Base-by-base conservation (phyloP, 2,329 filamentous ascomycete species). In the Xylaria sp. region DNA sequence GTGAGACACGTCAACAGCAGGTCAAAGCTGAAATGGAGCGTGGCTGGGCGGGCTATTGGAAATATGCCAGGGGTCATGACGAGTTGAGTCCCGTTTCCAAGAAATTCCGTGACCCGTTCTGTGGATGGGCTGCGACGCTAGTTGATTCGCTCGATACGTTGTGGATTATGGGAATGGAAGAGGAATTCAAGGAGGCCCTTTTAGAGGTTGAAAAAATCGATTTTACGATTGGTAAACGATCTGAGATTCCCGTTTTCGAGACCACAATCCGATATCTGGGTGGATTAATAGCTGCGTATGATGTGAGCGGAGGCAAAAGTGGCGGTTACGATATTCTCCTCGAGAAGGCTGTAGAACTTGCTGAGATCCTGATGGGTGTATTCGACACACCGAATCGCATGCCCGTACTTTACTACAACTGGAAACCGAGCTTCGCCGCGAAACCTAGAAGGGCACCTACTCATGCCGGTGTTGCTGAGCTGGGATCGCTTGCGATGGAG, bases 301-400 rank as follows among this genome's bases (percentile, higher is more conserved):
- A 98, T 80, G 85, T 97, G 64, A 94, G 92, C 60, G 91, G 87
- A 20, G 89, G 87, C 7, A 74, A 80, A 43, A 74, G 80, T 8
- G 83, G 85, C 43, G 75, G 81, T 15, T 91, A 97, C 74, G 81
- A 85, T 23, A 83, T 91, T 28, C 83, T 93, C 23, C 81, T 93
- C 39, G 85, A 89, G 57, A 93, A 93, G 77, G 90, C 91, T n/a
- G 82, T 89, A 43, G 90, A 93, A 76, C 82, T 93, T 39, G 91
- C 87, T 5, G 90, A 93, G 69, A 86, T 93, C 66, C 78, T 93
- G 43, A 91, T 92, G 79, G 88, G 89, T 61, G 87, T 90, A 1
- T 93, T 93, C 73, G 91, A 93, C 79, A 97, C 95, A 0, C 94
- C 94, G 0, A 97, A 98, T 78, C 89, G 93, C 73, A 97, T 98